These are phyloP conservation scores for Trichoderma gamsii DNA, from an alignment of 495 filamentous ascomycete genomes.

Conservation along the genomic window DNA sequence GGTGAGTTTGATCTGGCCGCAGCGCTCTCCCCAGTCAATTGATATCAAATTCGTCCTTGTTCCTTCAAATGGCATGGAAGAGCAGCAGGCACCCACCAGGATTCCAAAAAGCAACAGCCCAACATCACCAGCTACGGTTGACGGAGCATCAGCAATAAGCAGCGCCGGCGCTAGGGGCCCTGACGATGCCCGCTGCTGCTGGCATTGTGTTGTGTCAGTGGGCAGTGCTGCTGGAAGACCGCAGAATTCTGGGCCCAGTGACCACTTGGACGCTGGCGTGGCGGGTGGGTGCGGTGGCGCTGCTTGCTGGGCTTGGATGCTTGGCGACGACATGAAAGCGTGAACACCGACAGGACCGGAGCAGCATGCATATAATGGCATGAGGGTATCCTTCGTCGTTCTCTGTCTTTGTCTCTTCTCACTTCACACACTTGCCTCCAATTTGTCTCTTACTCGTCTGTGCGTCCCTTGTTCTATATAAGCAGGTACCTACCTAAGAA, in stretches of 20 bases:
- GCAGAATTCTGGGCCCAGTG: neutral
- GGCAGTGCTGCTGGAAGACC: neutral
- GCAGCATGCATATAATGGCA: neutral
- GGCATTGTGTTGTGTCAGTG: neutral
- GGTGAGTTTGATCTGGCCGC: no score
- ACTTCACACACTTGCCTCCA: no score
- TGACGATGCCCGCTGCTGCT: no score
- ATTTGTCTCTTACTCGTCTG: no score
- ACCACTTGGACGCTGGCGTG: neutral
- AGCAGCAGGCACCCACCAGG: no score
- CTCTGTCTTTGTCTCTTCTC: neutral
- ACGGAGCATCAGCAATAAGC: neutral
- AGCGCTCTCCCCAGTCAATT: no score
- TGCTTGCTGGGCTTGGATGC: neutral
- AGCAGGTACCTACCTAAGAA: no score
- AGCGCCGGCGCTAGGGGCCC: neutral
- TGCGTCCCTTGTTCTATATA: no score
- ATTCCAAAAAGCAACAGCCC: neutral
- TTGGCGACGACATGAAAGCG: neutral
- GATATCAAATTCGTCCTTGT: no score
- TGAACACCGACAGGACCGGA: neutral
- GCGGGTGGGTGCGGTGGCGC: slow-evolving; percentile 2
- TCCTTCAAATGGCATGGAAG: no score
- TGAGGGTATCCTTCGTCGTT: neutral
- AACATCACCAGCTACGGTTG: neutral